Evolutionary conservation across 805 yeast species (phyloP), one percentile per base, ranked within the genome.

Genomic region (Candida railenensis): DNA sequence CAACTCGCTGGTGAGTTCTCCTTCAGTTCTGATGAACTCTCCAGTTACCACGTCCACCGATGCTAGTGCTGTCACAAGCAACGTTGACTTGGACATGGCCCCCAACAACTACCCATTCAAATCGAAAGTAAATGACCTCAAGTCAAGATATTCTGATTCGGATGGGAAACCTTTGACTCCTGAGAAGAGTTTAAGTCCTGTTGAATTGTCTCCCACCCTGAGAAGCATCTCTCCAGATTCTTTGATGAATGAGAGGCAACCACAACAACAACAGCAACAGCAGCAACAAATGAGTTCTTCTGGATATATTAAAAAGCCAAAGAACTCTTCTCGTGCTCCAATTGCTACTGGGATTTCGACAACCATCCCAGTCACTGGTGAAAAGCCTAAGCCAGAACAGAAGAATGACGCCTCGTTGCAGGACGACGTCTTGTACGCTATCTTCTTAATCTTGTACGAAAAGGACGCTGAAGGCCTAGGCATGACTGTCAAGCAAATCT

Each of bases 401-500:
- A 82, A 82, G 53, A 69, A 77, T 48, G 76, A 73, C 50, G 66
- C 74, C 9, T 71, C 87, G 20, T 72, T 86, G 46, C 94, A 87
- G 54, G 90, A 84, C 63, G 85, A 83, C 52, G 94, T 87, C 15
- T 68, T 87, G 46, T 81, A 73, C 63, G 90, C 91, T 4, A 87
- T 87, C 46, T 86, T 87, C 58, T 76, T 80, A 47, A 86, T 87
- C 42, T 65, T 87, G 48, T 85, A 70, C 63, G 91, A 85, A 49
- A 71, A 77, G 51, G 96, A 87, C 59, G 67, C 83, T 1, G 77
- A 76, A 44, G 84, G 87, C 43, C 74, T 76, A 49, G 96, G 96
- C 53, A 85, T 87, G 90, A 87, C 96, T n/a, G 96, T 87, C 28
- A 87, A 87, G 59, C 95, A 87, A 61, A 78, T 87, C 48, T 87